Conservation (phyloP, 306 rosid species). For the Cercis canadensis region DNA sequence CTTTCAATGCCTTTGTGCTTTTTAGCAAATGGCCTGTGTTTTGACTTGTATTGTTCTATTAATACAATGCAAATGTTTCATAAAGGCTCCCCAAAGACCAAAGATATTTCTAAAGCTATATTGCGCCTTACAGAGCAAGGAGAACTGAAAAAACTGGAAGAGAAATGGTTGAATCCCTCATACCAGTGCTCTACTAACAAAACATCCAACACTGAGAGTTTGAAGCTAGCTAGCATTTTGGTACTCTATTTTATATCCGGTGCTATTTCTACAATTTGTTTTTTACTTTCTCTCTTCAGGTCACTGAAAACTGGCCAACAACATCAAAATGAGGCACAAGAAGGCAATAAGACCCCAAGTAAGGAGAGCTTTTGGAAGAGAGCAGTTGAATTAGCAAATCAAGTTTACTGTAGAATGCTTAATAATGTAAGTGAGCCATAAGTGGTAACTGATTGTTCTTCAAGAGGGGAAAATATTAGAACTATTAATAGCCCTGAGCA, state of each 20-base stretch:
- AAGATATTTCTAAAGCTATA: constrained; percentile 64
- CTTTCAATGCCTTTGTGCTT: neutral
- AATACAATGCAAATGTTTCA: constrained; percentile 59
- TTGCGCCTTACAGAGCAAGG: constrained; percentile 56
- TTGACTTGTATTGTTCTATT: neutral
- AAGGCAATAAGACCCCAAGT: constrained; percentile 10
- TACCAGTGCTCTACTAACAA: constrained; percentile 31
- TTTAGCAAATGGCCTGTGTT: neutral
- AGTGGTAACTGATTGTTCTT: constrained; percentile 27
- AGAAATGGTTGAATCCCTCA: constrained; percentile 42
- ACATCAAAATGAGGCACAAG: constrained; percentile 27
- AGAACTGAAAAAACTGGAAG: constrained; percentile 43
- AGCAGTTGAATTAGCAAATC: constrained; percentile 22
- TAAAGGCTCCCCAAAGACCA: constrained; percentile 73
- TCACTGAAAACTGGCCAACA: constrained; percentile 12
- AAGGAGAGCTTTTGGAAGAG: constrained; percentile 31
- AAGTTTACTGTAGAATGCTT: constrained; percentile 25
- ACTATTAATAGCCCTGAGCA: constrained; percentile 3
- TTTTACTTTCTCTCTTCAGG: constrained; percentile 42
- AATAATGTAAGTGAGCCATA: neutral
- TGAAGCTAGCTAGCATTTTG: constrained; percentile 60
- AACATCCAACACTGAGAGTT: constrained; percentile 36
- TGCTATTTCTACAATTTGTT: constrained; percentile 55
- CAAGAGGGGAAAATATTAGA: constrained; percentile 10
- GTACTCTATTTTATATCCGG: constrained; percentile 60